Conservation (phyloP, 2,329 filamentous ascomycete species). For the Phyllosticta paracitricarpa region DNA sequence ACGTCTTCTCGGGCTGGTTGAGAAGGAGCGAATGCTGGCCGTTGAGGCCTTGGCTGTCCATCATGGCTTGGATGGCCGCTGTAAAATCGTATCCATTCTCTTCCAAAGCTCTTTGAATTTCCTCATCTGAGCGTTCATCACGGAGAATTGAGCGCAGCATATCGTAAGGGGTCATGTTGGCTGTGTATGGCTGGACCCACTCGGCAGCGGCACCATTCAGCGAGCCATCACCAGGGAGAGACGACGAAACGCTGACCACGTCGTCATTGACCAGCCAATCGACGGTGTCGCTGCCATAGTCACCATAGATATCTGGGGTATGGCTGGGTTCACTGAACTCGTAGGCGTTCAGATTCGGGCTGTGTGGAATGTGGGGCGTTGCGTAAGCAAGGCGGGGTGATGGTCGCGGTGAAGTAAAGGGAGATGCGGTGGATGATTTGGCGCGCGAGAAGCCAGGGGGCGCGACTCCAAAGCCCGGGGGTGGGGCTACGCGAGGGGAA, state of each 20-base stretch:
- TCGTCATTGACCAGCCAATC: conserved; percentile 93
- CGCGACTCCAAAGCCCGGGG: conserved; percentile 64
- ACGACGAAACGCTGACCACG: conserved; percentile 70
- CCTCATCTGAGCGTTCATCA: conserved; percentile 80
- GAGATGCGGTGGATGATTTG: conserved; percentile 70
- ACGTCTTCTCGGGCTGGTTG: conserved; percentile 48
- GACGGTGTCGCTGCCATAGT: conserved; percentile 87
- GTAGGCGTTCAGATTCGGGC: conserved; percentile 87
- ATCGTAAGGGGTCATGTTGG: conserved; percentile 95
- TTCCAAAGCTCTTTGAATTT: conserved; percentile 85
- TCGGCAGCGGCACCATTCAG: conserved; percentile 75
- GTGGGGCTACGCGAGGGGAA: conserved; percentile 72
- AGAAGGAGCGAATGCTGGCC: conserved; percentile 33
- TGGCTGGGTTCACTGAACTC: conserved; percentile 79
- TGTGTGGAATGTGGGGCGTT: conserved; percentile 84
- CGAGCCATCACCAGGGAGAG: conserved; percentile 55
- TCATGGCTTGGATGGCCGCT: conserved; percentile 79
- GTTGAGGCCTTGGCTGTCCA: conserved; percentile 52
- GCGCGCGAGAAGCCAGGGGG: conserved; percentile 67
- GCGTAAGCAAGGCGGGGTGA: conserved; percentile 86
- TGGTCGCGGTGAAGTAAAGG: conserved; percentile 86
- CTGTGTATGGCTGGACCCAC: conserved; percentile 57
- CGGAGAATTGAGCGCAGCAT: conserved; percentile 93
- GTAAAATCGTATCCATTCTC: conserved; percentile 87
- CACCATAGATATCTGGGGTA: conserved; percentile 76